Evolutionary conservation across 139 green algal genomes (phyloP), one percentile per base, ranked within the genome.

Genomic region (Coelastrella sp.): DNA sequence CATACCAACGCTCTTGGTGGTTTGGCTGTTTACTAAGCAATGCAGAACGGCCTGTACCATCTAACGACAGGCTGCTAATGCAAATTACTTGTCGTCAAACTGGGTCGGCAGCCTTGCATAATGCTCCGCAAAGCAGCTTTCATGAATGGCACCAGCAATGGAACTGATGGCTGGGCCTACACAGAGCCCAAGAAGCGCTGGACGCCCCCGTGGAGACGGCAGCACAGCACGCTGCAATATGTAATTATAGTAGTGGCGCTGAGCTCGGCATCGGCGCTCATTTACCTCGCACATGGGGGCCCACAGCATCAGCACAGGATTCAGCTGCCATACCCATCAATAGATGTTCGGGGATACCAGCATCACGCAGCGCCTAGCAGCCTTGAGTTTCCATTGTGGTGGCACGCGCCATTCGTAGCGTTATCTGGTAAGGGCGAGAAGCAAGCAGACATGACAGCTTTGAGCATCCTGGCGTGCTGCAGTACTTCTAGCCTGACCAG

Each of bases 381-480:
- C 22, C 54, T 89, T 76, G 73, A 89, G 57, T 89, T 83, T 56
- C 85, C 85, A 8, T 2, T 89, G 3, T 89, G 85, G 85, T 89
- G 85, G 85, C 85, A 89, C 68, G 85, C 85, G 19, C 85, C 85
- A 5, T 89, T 89, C 20, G 57, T 89, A 13, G 57, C 85, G 4
- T 3, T 58, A 17, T 89, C 85, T 23, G 85, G 85, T 83, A 20
- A 57, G 65, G 11, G 32, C 64, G 4, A 47, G n/a, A 7, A 54
- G 22, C 82, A 61, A 66, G 57, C 56, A 66, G 58, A 13, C 68
- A 6, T 76, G 68, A 10, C 68, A 8, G n/a, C 17, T 32, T 32
- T 76, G 61, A 19, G 61, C 8, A 71, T 19, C 61, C 61, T 13
- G 61, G 61, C 61, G 0, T 10, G 8, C 61, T 71, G 61, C 11